Conservation (phyloP, 306 rosid genomes). For the Inga leiocalycina region DNA sequence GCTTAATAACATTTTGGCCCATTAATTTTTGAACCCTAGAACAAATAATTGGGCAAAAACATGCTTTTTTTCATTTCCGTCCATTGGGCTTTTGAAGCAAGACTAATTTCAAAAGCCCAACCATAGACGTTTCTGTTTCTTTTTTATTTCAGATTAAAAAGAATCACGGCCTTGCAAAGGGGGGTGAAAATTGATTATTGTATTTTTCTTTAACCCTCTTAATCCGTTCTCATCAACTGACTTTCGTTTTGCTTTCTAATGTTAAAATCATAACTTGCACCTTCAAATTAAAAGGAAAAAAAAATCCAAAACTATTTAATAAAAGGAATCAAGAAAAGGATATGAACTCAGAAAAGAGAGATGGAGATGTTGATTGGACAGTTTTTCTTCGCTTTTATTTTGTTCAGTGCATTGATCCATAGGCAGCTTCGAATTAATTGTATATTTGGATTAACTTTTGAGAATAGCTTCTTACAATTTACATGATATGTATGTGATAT, state of each 20-base stretch:
- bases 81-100: background rate
- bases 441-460: too few relatives aligned
- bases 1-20: background rate
- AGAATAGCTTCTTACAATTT: too few relatives aligned
- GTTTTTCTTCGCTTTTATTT: background rate
- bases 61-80: background rate
- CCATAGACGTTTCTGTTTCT: background rate
- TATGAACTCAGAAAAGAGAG: background rate
- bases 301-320: too few relatives aligned
- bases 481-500: accelerated
- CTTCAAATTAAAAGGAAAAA: too few relatives aligned
- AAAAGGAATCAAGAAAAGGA: background rate
- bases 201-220: too few relatives aligned
- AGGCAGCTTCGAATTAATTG: background rate
- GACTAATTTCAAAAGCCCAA: background rate
- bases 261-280: too few relatives aligned
- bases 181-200: too few relatives aligned
- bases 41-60: background rate
- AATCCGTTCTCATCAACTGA: too few relatives aligned
- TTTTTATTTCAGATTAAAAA: too few relatives aligned
- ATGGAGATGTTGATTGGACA: background rate
- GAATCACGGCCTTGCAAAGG: too few relatives aligned
- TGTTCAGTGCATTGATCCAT: too few relatives aligned
- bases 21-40: background rate
- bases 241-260: too few relatives aligned